phyloP scores from a whole-genome alignment of 805 yeast genomes.

The Saturnispora besseyi region DNA sequence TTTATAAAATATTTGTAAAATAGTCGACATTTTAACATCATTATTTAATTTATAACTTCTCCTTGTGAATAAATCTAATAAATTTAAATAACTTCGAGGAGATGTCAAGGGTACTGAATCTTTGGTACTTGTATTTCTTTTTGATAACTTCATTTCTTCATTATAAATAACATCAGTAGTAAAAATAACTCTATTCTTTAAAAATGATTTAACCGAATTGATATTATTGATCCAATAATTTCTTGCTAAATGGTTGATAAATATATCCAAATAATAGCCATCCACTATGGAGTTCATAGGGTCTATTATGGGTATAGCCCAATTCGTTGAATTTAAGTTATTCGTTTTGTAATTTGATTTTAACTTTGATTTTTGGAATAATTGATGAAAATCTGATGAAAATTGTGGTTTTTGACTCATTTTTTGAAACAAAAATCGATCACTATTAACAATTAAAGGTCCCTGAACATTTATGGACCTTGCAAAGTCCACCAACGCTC shows the following conservation, averaged over 20 bases:
- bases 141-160: background rate
- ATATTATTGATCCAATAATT: constrained; percentile 6
- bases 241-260: constrained; percentile 5
- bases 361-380: background rate
- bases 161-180: constrained; percentile 1
- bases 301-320: constrained; percentile 4
- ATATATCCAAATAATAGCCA: background rate
- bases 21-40: background rate
- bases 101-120: constrained; percentile 4
- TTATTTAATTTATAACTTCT: background rate
- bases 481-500: background rate
- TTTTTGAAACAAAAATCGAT: background rate
- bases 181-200: constrained; percentile 7
- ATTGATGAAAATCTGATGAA: background rate
- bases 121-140: background rate
- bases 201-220: constrained; percentile 6
- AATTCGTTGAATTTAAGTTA: background rate
- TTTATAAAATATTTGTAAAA: background rate
- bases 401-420: background rate
- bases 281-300: constrained; percentile 7
- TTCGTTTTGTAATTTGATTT: background rate
- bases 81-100: background rate
- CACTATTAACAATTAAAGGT: background rate
- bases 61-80: constrained; percentile 9
- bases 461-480: background rate